phyloP scores from a whole-genome alignment of 108 stramenopile genomes.

The Ochromonas danica region DNA sequence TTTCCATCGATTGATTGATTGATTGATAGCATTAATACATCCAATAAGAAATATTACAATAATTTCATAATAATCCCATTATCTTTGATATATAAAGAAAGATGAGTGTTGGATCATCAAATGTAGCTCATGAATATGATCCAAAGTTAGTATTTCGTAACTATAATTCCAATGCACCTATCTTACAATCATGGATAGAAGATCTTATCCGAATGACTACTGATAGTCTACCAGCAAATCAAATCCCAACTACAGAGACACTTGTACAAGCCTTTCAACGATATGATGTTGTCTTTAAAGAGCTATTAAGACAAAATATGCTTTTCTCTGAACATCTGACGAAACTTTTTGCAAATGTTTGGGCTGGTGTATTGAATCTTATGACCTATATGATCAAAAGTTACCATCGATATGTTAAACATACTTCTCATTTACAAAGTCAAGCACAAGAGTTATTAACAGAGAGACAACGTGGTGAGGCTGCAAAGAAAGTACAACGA shows the following conservation, averaged over 20 bases:
- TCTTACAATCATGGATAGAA: constrained; percentile 27
- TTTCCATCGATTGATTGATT: too few relatives aligned
- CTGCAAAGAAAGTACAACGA: constrained; percentile 19
- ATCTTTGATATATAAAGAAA: too few relatives aligned
- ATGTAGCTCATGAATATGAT: constrained; percentile 23
- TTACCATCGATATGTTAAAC: constrained; percentile 32
- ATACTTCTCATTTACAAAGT: constrained; percentile 22
- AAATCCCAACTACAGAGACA: neutral
- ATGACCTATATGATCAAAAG: constrained; percentile 28
- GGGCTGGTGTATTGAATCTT: constrained; percentile 25
- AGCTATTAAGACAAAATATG: constrained; percentile 27
- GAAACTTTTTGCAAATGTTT: neutral
- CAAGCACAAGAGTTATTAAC: constrained; percentile 13
- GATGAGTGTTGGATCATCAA: too few relatives aligned
- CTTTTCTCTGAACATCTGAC: constrained; percentile 12
- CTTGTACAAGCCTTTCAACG: constrained; percentile 26
- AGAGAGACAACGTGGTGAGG: neutral
- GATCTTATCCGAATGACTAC: neutral
- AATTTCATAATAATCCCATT: too few relatives aligned
- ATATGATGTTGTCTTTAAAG: constrained; percentile 24
- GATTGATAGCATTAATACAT: too few relatives aligned
- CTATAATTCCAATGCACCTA: constrained; percentile 2
- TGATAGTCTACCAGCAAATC: neutral
- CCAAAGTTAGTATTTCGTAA: constrained; percentile 18
- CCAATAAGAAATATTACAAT: too few relatives aligned